Base-by-base conservation (phyloP, 345 rosid species). In the Chamaenerion angustifolium region DNA sequence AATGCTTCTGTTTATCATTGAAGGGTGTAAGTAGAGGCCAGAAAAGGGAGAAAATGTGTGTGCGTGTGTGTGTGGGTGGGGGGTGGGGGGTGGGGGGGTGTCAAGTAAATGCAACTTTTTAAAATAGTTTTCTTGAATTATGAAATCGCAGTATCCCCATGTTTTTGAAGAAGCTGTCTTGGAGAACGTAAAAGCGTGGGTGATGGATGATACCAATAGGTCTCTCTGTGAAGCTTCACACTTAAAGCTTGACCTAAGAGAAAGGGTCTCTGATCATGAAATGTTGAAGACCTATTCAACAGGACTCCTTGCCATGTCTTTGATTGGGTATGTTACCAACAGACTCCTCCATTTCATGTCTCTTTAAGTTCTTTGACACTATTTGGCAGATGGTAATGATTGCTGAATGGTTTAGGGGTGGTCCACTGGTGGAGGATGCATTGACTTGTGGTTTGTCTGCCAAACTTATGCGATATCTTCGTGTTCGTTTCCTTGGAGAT, bases 401-500 rank as follows among this genome's bases (percentile, higher is more conserved):
- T 18, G 10, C 12, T 25, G 17, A 43, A 43, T 58, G 61, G 54
- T 40, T 42, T 69, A 92, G 96, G 60, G 95, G 82, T 56, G 95
- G 95, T 56, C 95, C 64, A 63, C 66, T 87, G 60, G 93, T 92
- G 60, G 98, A 92, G 71, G 95, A 92, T 66, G 98, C 80, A 45
- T 64, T 92, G 79, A 76, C 83, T 15, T 92, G 93, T 66, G 96
- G 96, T 54, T 70, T 92, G 80, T 73, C 95, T 45, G 76, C 81
- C 8, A 92, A 82, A 75, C 95, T 92, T 61, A 87, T 92, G 95
- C 93, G 68, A 60, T 92, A 78, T 78, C 98, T 92, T 61, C 95
- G 95, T 17, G 47, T 84, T 27, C 80, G 93, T 52, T 85, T 92
- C 57, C 76, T 87, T 52, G 96, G 95, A 55, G 98, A 92, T 64